Evolutionary conservation across 1,284 basidiomycete genomes (phyloP).

Genomic region (Sporisorium iseilematis-ciliati): DNA sequence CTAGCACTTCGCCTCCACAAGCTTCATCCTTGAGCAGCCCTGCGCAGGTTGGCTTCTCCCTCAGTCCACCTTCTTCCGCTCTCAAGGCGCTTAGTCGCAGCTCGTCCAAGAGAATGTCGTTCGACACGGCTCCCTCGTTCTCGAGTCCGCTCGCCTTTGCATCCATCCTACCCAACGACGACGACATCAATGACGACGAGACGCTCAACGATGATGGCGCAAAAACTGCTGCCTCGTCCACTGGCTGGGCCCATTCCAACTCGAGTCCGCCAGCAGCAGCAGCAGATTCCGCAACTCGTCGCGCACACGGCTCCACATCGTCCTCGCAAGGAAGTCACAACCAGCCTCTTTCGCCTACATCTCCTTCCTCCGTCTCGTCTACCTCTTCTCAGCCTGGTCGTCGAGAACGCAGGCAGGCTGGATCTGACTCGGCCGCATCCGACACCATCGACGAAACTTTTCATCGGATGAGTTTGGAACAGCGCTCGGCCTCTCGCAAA

Average conservation of each 20-base stretch:
- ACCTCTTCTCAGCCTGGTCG: constrained; percentile 21
- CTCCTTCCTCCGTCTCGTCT: constrained; percentile 39
- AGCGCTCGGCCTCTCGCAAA: constrained; percentile 17
- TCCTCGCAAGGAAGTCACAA: constrained; percentile 32
- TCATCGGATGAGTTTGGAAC: constrained; percentile 20
- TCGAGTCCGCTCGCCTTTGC: constrained; percentile 67
- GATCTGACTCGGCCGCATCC: constrained; percentile 33
- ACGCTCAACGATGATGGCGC: constrained; percentile 19
- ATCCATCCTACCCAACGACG: constrained; percentile 60
- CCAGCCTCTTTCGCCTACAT: constrained; percentile 33
- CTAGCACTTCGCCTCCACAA: constrained; percentile 29
- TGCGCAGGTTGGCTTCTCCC: constrained; percentile 31
- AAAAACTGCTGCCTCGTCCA: constrained; percentile 6
- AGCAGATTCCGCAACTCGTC: constrained; percentile 13
- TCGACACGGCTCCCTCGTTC: constrained; percentile 63
- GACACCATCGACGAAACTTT: constrained; percentile 23
- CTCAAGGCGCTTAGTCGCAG: constrained; percentile 36
- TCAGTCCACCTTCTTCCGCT: constrained; percentile 39
- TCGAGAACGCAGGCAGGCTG: constrained; percentile 28
- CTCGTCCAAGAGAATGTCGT: constrained; percentile 56
- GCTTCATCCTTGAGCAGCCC: constrained; percentile 23
- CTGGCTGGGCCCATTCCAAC: constrained; percentile 5
- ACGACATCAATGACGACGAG: constrained; percentile 38
- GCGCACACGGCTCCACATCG: constrained; percentile 22
- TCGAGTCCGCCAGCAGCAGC: constrained; percentile 16